phyloP scores from a whole-genome alignment of 2,329 filamentous ascomycete genomes.

The Stagonosporopsis tanaceti region DNA sequence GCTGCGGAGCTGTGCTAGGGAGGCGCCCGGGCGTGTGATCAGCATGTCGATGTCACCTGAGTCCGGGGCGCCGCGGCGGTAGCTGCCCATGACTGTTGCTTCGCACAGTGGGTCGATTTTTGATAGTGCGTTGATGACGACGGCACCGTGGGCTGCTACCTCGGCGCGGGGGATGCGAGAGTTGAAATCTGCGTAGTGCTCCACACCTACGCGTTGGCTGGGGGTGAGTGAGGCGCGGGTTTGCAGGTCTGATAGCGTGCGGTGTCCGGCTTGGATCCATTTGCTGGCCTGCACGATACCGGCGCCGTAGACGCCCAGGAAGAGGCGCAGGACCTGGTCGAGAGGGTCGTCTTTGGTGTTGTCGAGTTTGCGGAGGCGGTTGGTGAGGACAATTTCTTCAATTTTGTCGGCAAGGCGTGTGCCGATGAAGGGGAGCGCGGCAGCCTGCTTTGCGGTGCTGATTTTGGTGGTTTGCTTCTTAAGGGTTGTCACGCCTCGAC shows the following conservation, averaged over 20 bases:
- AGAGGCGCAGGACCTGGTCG: slow-evolving; percentile 71
- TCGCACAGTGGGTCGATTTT: slow-evolving; percentile 70
- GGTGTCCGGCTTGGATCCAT: slow-evolving; percentile 80
- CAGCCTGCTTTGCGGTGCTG: slow-evolving; percentile 73
- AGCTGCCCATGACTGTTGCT: slow-evolving; percentile 82
- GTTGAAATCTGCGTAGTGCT: slow-evolving; percentile 81
- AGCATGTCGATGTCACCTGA: slow-evolving; percentile 88
- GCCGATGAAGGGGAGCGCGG: slow-evolving; percentile 73
- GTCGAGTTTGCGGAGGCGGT: slow-evolving; percentile 75
- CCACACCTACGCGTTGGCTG: slow-evolving; percentile 78
- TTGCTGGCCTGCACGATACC: slow-evolving; percentile 73
- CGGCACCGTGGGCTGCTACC: slow-evolving; percentile 71
- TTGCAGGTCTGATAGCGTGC: slow-evolving; percentile 75
- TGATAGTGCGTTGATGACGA: slow-evolving; percentile 68
- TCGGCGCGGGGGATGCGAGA: slow-evolving; percentile 79
- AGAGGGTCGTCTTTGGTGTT: slow-evolving; percentile 71
- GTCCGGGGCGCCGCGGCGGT: slow-evolving; percentile 76
- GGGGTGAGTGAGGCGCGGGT: slow-evolving; percentile 68
- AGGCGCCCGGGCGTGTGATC: slow-evolving; percentile 72
- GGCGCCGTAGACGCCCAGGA: slow-evolving; percentile 81
- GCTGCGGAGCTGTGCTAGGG: slow-evolving; percentile 62
- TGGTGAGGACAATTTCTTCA: slow-evolving; percentile 83
- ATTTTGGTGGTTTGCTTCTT: slow-evolving; percentile 71
- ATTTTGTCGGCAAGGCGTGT: slow-evolving; percentile 81
- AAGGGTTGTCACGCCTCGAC: slow-evolving; percentile 77